Evolutionary conservation across 2,329 filamentous ascomycete species (phyloP), one percentile per base, ranked within the genome.

Genomic region (Apiospora koreana): DNA sequence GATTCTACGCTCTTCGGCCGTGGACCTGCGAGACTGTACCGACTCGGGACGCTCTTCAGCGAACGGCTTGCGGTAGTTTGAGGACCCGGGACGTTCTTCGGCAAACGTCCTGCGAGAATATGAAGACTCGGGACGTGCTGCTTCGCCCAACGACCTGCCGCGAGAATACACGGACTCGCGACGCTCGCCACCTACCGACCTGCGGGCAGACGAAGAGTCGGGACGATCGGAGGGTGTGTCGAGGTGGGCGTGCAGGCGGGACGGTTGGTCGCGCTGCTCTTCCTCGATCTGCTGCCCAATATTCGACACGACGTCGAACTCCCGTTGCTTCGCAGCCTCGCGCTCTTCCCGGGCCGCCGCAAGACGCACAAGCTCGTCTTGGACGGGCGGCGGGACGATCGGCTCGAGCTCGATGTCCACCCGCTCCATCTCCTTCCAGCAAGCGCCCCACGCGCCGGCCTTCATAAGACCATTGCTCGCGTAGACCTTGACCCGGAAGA

Each of bases 401-500:
- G 96, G 93, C 76, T 93, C 89, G 68, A 99, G 89, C 80, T 98
- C 95, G 1, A 97, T 93, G 77, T 99, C 96, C 0, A 98, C 94
- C n/a, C 95, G 89, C 82, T 99, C 96, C 96, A 99, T 99, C 81
- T 98, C 95, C 75, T 90, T 93, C 95, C 95, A 99, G 71, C 94
- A 95, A 2, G 95, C 95, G 5, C 89, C 89, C 96, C 96, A 99
- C 0, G 96, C 95, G 0, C 94, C 94, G 6, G 94, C 91, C 71
- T 91, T 89, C 94, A 99, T 97, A 65, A 98, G 84, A 0, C 96
- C 96, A 80, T 98, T 99, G 68, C 94, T 95, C 0, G 96, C 96
- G 77, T 95, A 99, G 1, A 98, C 91, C 78, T 94, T 96, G 79
- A 98, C 87, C 41, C 91, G 88, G 85, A 94, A 96, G 66, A 90